Evolutionary conservation across 805 yeast species (phyloP).

Genomic region (Wickerhamiella lipophila): DNA sequence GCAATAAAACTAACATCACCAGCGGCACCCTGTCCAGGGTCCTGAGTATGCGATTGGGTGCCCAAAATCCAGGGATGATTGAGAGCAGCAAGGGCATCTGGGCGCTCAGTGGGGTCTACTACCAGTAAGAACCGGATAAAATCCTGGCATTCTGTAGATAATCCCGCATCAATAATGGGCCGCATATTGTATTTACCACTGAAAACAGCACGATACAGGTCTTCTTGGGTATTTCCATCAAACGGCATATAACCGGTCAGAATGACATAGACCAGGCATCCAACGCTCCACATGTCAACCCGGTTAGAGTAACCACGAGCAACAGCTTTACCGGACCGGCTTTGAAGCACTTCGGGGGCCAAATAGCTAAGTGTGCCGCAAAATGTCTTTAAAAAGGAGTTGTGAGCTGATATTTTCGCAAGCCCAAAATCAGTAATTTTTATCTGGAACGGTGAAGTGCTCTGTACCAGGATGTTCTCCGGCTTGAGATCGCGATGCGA

Average conservation of each 20-base stretch:
- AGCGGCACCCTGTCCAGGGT: background rate
- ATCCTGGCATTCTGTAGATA: slow-evolving; percentile 56
- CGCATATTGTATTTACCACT: slow-evolving; percentile 64
- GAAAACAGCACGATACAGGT: slow-evolving; percentile 61
- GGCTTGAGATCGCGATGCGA: slow-evolving; percentile 97
- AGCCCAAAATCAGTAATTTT: slow-evolving; percentile 94
- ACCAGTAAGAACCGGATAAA: slow-evolving; percentile 61
- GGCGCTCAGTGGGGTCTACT: slow-evolving; percentile 60
- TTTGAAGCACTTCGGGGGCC: slow-evolving; percentile 78
- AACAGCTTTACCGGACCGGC: slow-evolving; percentile 22
- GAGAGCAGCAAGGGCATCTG: slow-evolving; percentile 65
- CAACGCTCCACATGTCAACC: slow-evolving; percentile 97
- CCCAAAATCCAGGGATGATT: slow-evolving; percentile 65
- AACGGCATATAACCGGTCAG: slow-evolving; percentile 90
- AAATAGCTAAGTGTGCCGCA: slow-evolving; percentile 96
- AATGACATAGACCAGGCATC: slow-evolving; percentile 84
- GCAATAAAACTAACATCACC: slow-evolving; percentile 6
- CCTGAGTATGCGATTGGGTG: background rate
- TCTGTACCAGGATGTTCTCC: slow-evolving; percentile 81
- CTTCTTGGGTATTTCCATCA: slow-evolving; percentile 83
- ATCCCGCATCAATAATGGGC: slow-evolving; percentile 45
- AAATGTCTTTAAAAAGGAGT: slow-evolving; percentile 83
- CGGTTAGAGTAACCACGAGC: slow-evolving; percentile 49
- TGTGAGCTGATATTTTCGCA: slow-evolving; percentile 77
- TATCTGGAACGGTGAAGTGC: slow-evolving; percentile 81